phyloP scores from a whole-genome alignment of 2,329 filamentous ascomycete species.

The Knufia fluminis region DNA sequence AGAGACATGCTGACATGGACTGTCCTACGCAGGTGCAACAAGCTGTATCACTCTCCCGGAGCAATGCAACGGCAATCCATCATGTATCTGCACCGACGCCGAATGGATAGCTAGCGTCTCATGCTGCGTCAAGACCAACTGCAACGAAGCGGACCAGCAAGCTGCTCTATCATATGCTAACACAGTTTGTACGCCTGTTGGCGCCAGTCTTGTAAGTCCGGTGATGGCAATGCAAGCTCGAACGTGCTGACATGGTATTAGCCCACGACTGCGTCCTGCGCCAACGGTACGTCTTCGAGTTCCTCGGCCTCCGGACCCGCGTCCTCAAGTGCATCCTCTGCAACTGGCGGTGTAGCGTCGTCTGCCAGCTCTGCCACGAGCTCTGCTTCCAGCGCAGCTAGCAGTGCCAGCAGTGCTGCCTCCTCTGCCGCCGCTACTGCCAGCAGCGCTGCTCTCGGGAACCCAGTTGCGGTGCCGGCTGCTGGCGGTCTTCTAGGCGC shows the following conservation, averaged over 20 bases:
- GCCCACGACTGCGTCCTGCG: neutral
- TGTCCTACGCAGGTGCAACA: neutral
- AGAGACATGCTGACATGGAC: neutral
- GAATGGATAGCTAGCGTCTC: conserved; percentile 2
- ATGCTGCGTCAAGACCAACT: conserved; percentile 2
- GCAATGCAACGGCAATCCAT: neutral
- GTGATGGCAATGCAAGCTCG: too few relatives aligned
- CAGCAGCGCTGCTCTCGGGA: neutral
- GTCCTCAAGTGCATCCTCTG: neutral
- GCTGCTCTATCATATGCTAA: conserved; percentile 1
- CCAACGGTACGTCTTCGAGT: neutral
- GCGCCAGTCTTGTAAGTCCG: neutral
- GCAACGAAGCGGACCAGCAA: neutral
- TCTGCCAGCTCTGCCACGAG: neutral
- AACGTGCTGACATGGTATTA: neutral
- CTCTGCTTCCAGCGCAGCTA: neutral
- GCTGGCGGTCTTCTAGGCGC: neutral
- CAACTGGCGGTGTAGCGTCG: neutral
- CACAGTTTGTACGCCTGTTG: conserved; percentile 1
- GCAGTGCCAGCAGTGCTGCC: neutral
- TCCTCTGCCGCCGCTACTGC: neutral
- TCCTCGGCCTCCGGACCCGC: neutral
- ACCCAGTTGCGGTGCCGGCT: neutral
- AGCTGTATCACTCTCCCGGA: neutral
- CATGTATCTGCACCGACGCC: conserved; percentile 1